A percentile compares a stretch with the other conserved stretches of the same genome.
Conservation (phyloP, 257 asterid genomes). For the Craterostigma plantagineum region DNA sequence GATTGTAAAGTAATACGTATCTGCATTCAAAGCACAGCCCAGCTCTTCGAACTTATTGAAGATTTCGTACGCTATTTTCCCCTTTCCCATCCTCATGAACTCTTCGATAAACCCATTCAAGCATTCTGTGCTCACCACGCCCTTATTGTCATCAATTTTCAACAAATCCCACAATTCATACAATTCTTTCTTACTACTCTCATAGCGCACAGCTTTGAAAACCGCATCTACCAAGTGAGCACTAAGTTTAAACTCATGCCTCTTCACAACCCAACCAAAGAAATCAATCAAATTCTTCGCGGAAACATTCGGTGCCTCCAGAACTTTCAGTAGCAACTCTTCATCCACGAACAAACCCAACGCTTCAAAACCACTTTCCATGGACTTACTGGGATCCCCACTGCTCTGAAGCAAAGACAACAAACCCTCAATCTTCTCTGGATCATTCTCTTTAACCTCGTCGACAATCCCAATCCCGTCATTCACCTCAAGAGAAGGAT, state of each 20-base stretch:
- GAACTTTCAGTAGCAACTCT: slow-evolving; percentile 42
- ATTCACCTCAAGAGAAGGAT: slow-evolving; percentile 6
- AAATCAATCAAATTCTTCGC: slow-evolving; percentile 56
- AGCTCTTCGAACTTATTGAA: slow-evolving; percentile 66
- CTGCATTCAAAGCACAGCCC: slow-evolving; percentile 34
- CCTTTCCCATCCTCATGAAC: slow-evolving; percentile 51
- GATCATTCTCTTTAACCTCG: slow-evolving; percentile 19
- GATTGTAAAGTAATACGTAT: slow-evolving; percentile 50
- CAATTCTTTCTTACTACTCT: slow-evolving; percentile 19
- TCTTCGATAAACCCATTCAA: slow-evolving; percentile 41
- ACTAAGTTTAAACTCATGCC: slow-evolving; percentile 22
- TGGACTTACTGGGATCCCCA: slow-evolving; percentile 20
- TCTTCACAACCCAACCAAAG: slow-evolving; percentile 39
- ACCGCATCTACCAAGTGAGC: slow-evolving; percentile 22
- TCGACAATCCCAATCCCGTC: slow-evolving; percentile 16
- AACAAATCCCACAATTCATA: slow-evolving; percentile 70
- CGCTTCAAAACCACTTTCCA: slow-evolving; percentile 29
- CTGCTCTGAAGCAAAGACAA: slow-evolving; percentile 65
- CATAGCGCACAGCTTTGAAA: slow-evolving; percentile 26
- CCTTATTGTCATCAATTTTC: slow-evolving; percentile 34
- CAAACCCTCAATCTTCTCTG: slow-evolving; percentile 35
- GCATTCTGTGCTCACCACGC: slow-evolving; percentile 28
- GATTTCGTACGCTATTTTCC: slow-evolving; percentile 63
- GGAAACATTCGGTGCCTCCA: slow-evolving; percentile 33
- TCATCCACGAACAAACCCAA: slow-evolving; percentile 33